phyloP scores from a whole-genome alignment of 805 yeast species.

The Teunomyces lycoperdinae region DNA sequence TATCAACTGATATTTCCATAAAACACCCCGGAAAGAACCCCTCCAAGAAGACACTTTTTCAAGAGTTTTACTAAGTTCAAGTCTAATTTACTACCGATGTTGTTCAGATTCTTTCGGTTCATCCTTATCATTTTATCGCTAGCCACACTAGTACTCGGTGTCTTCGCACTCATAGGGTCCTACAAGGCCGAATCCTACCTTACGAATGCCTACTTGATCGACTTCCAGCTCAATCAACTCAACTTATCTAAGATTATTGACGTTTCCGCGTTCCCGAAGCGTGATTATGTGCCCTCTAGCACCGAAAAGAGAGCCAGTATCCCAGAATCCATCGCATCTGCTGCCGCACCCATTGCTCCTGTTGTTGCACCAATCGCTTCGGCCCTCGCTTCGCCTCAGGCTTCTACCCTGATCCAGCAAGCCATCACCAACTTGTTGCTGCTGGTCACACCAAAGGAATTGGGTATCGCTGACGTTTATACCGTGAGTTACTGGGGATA shows the following conservation, averaged over 20 bases:
- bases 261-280: conserved; percentile 7
- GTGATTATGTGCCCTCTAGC: background rate
- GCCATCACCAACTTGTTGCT: background rate
- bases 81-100: conserved; percentile 4
- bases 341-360: background rate
- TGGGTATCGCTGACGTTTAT: conserved; percentile 42
- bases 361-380: background rate
- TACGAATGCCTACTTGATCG: conserved; percentile 34
- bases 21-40: background rate
- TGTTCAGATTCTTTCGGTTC: conserved; percentile 33
- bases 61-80: background rate
- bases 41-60: background rate
- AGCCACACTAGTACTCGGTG: conserved; percentile 28
- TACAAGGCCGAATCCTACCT: conserved; percentile 32
- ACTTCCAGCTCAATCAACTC: conserved; percentile 32
- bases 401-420: background rate
- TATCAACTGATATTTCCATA: background rate
- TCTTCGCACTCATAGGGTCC: conserved; percentile 39
- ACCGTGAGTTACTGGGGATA: conserved; percentile 43
- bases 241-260: conserved; percentile 30
- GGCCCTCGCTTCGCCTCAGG: background rate
- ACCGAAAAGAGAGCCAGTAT: background rate
- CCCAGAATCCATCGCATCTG: background rate
- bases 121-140: conserved; percentile 31
- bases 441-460: conserved; percentile 12